Conservation (phyloP, 2,329 filamentous ascomycete species). For the Neurospora crassa region DNA sequence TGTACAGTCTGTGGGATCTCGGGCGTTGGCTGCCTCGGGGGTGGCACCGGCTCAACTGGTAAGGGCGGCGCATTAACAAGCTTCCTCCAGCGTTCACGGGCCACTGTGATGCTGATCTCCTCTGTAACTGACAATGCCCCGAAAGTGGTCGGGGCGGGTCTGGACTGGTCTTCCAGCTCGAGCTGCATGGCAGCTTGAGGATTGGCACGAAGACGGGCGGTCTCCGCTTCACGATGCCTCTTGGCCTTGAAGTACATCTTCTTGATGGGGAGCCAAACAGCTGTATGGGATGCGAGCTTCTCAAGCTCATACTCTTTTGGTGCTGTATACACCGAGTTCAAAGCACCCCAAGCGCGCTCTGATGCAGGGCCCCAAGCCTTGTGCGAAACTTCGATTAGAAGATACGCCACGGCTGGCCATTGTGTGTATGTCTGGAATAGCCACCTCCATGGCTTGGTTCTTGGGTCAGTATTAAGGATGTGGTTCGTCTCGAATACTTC, state of each 20-base stretch:
- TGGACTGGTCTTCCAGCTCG: slow-evolving; percentile 38
- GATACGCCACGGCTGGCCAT: slow-evolving; percentile 49
- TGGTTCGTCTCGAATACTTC: slow-evolving; percentile 48
- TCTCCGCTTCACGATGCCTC: slow-evolving; percentile 41
- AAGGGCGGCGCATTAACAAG: slow-evolving; percentile 28
- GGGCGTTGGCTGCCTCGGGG: not conserved
- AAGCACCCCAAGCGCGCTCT: slow-evolving; percentile 37
- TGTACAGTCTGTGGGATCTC: not conserved
- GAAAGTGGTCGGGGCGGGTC: slow-evolving; percentile 35
- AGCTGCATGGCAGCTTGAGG: slow-evolving; percentile 39
- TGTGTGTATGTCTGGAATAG: slow-evolving; percentile 50
- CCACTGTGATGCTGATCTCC: slow-evolving; percentile 23
- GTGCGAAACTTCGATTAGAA: slow-evolving; percentile 40
- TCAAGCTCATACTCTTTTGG: slow-evolving; percentile 32
- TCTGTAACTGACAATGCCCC: slow-evolving; percentile 35
- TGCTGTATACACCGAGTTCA: slow-evolving; percentile 24
- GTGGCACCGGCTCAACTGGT: slow-evolving; percentile 4
- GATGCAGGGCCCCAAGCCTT: slow-evolving; percentile 34
- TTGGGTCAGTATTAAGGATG: slow-evolving; percentile 39
- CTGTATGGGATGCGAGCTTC: slow-evolving; percentile 34
- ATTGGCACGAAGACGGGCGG: slow-evolving; percentile 37
- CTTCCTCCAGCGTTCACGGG: slow-evolving; percentile 42
- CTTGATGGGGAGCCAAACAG: slow-evolving; percentile 43
- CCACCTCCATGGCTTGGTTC: slow-evolving; percentile 45
- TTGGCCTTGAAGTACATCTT: slow-evolving; percentile 44